A percentile compares a stretch with the other conserved stretches of the same genome.
Conservation (phyloP, 345 rosid genomes). For the Isatis tinctoria region DNA sequence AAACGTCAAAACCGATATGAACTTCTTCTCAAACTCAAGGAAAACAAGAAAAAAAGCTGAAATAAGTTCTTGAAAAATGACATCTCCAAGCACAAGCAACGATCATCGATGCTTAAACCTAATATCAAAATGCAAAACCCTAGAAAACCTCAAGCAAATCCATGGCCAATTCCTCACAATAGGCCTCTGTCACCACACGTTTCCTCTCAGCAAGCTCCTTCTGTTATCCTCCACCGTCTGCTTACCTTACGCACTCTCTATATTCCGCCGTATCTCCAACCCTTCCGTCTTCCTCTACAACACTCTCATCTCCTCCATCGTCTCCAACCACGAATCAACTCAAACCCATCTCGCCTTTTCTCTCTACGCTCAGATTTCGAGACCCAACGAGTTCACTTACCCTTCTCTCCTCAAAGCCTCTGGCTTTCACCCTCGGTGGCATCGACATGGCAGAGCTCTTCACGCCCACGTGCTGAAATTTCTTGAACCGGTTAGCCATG, state of each 20-base stretch:
- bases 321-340: conserved; percentile 15
- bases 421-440: conserved; percentile 34
- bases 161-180: conserved; percentile 47
- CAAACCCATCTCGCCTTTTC: conserved; percentile 43
- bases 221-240: conserved; percentile 34
- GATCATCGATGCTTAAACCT: conserved; percentile 38
- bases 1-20: neutral
- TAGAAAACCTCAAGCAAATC: conserved; percentile 42
- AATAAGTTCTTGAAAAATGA: conserved; percentile 24
- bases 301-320: conserved; percentile 51
- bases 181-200: conserved; percentile 53
- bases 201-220: conserved; percentile 64
- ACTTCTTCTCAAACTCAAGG: neutral
- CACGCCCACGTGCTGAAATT: conserved; percentile 58
- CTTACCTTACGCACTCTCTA: conserved; percentile 41
- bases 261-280: conserved; percentile 44
- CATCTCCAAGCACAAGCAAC: conserved; percentile 40
- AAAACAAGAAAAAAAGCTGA: neutral
- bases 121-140: conserved; percentile 44
- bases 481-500: conserved; percentile 37
- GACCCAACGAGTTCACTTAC: conserved; percentile 54
- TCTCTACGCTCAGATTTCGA: conserved; percentile 38
- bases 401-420: conserved; percentile 71
- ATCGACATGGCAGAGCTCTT: conserved; percentile 44
- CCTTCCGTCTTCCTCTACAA: conserved; percentile 61